phyloP scores from a whole-genome alignment of 2,329 filamentous ascomycete genomes.

The Fusarium compactum region DNA sequence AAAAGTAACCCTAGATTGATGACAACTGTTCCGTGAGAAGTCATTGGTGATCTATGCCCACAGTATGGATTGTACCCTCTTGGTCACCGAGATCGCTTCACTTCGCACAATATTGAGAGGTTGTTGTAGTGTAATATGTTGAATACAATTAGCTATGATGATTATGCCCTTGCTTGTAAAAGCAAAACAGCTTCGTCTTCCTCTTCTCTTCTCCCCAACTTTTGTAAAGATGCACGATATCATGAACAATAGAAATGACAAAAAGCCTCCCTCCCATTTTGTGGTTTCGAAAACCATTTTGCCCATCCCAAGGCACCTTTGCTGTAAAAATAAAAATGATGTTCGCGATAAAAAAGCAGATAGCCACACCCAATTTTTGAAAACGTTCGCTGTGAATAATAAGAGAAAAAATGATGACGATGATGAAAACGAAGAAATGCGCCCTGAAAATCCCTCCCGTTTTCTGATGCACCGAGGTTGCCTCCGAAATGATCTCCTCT shows the following conservation, averaged over 20 bases:
- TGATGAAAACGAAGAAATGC: slow-evolving; percentile 20
- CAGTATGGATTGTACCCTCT: background rate
- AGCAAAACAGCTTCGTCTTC: background rate
- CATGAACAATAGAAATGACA: slow-evolving; percentile 20
- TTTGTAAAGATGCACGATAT: slow-evolving; percentile 16
- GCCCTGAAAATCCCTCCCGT: slow-evolving; percentile 33
- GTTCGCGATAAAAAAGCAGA: slow-evolving; percentile 28
- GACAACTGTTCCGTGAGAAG: background rate
- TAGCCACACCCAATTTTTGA: slow-evolving; percentile 35
- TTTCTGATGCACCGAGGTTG: slow-evolving; percentile 32
- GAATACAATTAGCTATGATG: slow-evolving; percentile 29
- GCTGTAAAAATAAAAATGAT: slow-evolving; percentile 17
- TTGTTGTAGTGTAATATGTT: slow-evolving; percentile 23
- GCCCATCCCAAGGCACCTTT: slow-evolving; percentile 30
- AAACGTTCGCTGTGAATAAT: slow-evolving; percentile 19
- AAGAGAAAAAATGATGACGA: background rate
- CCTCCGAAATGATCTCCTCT: slow-evolving; percentile 23
- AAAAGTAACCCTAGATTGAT: background rate
- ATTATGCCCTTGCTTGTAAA: slow-evolving; percentile 6
- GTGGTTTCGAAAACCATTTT: slow-evolving; percentile 20
- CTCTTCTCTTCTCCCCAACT: slow-evolving; percentile 4
- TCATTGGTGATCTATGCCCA: background rate
- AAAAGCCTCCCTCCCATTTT: slow-evolving; percentile 28
- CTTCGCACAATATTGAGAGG: background rate
- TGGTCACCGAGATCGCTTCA: background rate